phyloP scores from a whole-genome alignment of 768 basidiomycete genomes.

The Mycena polygramma region DNA sequence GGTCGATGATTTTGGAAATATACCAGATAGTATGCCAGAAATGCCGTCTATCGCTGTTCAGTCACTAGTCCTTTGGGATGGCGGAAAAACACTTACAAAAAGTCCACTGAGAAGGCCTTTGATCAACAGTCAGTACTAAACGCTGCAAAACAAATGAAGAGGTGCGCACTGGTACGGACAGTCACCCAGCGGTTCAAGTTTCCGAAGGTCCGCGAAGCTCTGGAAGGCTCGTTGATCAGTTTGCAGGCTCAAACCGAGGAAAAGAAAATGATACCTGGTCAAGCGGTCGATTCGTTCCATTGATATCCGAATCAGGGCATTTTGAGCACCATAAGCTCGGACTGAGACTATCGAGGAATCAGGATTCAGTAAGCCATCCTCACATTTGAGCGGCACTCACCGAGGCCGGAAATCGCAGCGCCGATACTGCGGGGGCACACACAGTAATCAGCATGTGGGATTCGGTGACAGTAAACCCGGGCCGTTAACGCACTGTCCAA shows the following conservation, averaged over 20 bases:
- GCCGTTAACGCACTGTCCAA: slow-evolving; percentile 54
- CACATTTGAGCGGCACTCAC: slow-evolving; percentile 43
- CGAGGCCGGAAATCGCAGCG: slow-evolving; percentile 70
- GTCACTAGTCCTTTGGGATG: too few relatives aligned
- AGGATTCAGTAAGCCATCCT: slow-evolving; percentile 15
- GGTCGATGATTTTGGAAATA: slow-evolving; percentile 49
- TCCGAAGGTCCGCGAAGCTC: slow-evolving; percentile 51
- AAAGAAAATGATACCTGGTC: slow-evolving; percentile 44
- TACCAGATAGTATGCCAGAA: slow-evolving; percentile 58
- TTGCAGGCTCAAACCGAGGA: slow-evolving; percentile 21
- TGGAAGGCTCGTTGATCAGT: slow-evolving; percentile 41
- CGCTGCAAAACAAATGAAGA: neutral
- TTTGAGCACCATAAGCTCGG: slow-evolving; percentile 62
- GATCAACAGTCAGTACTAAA: too few relatives aligned
- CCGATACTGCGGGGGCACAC: slow-evolving; percentile 50
- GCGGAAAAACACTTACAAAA: slow-evolving; percentile 47
- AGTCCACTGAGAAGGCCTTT: slow-evolving; percentile 56
- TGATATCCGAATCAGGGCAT: slow-evolving; percentile 48
- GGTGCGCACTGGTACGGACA: slow-evolving; percentile 21
- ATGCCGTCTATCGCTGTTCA: slow-evolving; percentile 30
- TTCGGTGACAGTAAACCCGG: neutral
- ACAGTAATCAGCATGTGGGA: neutral
- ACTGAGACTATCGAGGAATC: slow-evolving; percentile 47
- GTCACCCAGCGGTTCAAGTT: slow-evolving; percentile 52
- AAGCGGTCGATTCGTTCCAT: slow-evolving; percentile 54